Evolutionary conservation across 805 yeast genomes (phyloP).

Genomic region (Yamadazyma nakazawae): DNA sequence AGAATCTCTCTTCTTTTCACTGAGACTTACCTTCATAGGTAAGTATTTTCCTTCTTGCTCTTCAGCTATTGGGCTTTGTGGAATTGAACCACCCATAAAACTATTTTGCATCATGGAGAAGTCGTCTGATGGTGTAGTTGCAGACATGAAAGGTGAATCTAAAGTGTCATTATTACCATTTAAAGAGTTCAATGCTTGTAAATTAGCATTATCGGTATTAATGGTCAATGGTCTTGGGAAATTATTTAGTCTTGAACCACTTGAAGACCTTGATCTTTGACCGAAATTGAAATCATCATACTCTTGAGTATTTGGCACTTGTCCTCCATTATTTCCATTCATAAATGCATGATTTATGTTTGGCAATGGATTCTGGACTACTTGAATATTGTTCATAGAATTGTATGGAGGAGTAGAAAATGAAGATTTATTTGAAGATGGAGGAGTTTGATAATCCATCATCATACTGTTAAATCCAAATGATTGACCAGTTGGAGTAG

Average conservation of each 20-base stretch:
- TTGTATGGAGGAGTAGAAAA: slow-evolving; percentile 17
- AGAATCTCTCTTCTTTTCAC: slow-evolving; percentile 45
- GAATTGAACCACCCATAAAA: slow-evolving; percentile 7
- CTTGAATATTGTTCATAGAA: slow-evolving; percentile 7
- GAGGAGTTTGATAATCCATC: slow-evolving; percentile 42
- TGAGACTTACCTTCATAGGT: slow-evolving; percentile 32
- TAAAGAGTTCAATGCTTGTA: slow-evolving; percentile 22
- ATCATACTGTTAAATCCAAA: slow-evolving; percentile 33
- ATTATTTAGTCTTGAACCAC: slow-evolving; percentile 19
- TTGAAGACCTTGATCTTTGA: slow-evolving; percentile 19
- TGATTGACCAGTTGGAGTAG: slow-evolving; percentile 14
- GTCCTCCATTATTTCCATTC: not conserved
- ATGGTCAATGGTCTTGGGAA: slow-evolving; percentile 37
- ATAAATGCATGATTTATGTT: not conserved
- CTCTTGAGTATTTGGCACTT: slow-evolving; percentile 16
- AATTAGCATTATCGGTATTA: slow-evolving; percentile 33
- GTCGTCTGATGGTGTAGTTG: slow-evolving; percentile 36
- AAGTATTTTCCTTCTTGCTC: slow-evolving; percentile 19
- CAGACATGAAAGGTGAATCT: slow-evolving; percentile 43
- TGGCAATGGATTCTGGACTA: slow-evolving; percentile 10
- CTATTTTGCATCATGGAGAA: slow-evolving; percentile 24
- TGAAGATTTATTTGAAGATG: slow-evolving; percentile 32
- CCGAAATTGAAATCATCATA: slow-evolving; percentile 30
- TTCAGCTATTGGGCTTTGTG: slow-evolving; percentile 13
- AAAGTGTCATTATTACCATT: slow-evolving; percentile 23